phyloP scores from a whole-genome alignment of 2,329 filamentous ascomycete genomes.

The Calycina herbarum region DNA sequence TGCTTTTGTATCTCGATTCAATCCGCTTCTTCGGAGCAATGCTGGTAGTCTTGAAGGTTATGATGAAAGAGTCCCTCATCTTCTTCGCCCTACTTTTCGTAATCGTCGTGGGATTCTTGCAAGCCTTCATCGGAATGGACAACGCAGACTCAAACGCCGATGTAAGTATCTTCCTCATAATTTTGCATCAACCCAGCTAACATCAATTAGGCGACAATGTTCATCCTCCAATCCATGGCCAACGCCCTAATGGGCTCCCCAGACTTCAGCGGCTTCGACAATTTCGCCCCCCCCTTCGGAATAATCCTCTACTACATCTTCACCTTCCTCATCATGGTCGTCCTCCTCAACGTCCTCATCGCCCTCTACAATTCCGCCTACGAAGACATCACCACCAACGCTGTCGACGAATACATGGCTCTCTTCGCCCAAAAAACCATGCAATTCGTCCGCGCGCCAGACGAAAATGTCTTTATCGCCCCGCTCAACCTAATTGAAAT shows the following conservation, averaged over 20 bases:
- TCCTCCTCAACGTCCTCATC: slow-evolving; percentile 94
- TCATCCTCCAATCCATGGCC: slow-evolving; percentile 79
- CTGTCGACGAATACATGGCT: slow-evolving; percentile 92
- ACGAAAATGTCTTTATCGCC: slow-evolving; percentile 97
- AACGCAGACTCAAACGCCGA: slow-evolving; percentile 70
- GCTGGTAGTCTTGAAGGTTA: slow-evolving; percentile 93
- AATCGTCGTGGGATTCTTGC: slow-evolving; percentile 83
- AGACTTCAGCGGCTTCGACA: slow-evolving; percentile 85
- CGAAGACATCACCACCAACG: slow-evolving; percentile 78
- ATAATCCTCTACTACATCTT: slow-evolving; percentile 97
- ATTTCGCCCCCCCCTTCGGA: slow-evolving; percentile 89
- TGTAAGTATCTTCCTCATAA: slow-evolving; percentile 4
- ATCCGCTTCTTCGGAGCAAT: slow-evolving; percentile 97
- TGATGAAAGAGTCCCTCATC: slow-evolving; percentile 92
- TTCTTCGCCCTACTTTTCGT: slow-evolving; percentile 91
- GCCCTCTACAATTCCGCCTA: slow-evolving; percentile 97
- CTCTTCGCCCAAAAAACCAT: slow-evolving; percentile 93
- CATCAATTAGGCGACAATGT: slow-evolving; percentile 56
- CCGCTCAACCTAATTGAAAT: slow-evolving; percentile 95
- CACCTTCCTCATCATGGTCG: slow-evolving; percentile 93
- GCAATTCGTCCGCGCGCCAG: slow-evolving; percentile 93
- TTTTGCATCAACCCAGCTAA: not conserved
- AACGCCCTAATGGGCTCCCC: slow-evolving; percentile 91
- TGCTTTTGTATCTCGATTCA: slow-evolving; percentile 89
- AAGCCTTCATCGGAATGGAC: slow-evolving; percentile 91